Evolutionary conservation across 352 stramenopile species (phyloP).

Genomic region (Aphanomyces invadans): DNA sequence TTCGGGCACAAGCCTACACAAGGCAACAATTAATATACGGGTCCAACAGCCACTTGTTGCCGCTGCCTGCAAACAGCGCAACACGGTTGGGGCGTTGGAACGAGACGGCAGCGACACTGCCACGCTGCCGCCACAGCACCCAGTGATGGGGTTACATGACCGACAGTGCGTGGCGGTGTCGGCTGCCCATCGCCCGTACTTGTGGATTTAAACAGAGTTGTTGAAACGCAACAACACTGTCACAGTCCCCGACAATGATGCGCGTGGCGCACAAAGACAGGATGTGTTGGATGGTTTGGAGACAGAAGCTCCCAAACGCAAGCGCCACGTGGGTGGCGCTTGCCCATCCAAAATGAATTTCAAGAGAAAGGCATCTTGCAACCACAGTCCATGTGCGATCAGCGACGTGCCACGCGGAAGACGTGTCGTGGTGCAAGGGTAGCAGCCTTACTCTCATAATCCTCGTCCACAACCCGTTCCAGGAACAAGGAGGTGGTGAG

Average conservation of each 20-base stretch:
- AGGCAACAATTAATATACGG: conserved; percentile 26
- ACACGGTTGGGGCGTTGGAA: too few species aligned
- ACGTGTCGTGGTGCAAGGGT: background rate
- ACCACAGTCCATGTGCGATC: background rate
- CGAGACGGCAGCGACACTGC: background rate
- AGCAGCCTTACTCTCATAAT: conserved; percentile 24
- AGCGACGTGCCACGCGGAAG: background rate
- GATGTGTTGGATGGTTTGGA: conserved; percentile 20
- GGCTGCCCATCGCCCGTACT: conserved; percentile 5
- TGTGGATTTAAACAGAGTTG: conserved; percentile 26
- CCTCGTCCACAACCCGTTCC: conserved; percentile 4
- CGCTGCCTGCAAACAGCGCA: too few species aligned
- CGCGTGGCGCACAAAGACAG: conserved; percentile 11
- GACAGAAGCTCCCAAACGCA: background rate
- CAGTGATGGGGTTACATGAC: background rate
- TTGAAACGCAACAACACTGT: conserved; percentile 16
- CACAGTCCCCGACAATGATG: conserved; percentile 22
- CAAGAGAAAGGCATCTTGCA: conserved; percentile 23
- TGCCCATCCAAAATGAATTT: conserved; percentile 23
- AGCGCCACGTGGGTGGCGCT: background rate
- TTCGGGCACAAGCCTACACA: conserved; percentile 75
- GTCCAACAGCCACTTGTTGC: background rate
- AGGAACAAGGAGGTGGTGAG: background rate
- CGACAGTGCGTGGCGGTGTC: background rate
- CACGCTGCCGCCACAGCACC: too few species aligned